These are phyloP conservation scores for Trematosphaeria pertusa DNA, from an alignment of 2,329 filamentous ascomycete species.

Conservation along the genomic window DNA sequence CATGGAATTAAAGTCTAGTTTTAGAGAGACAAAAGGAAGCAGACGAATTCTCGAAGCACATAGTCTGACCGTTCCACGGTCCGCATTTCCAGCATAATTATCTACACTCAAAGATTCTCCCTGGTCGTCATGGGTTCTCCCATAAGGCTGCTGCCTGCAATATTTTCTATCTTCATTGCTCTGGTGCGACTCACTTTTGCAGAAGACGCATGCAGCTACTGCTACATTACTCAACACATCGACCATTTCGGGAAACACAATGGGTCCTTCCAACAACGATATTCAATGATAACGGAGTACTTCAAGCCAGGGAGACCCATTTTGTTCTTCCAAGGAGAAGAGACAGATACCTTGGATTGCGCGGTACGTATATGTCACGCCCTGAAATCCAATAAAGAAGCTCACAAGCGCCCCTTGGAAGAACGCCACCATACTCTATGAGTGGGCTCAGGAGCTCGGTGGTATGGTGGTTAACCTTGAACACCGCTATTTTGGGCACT, in stretches of 20 bases:
- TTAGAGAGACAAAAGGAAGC: too few relatives aligned
- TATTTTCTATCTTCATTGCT: background rate
- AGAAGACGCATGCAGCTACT: constrained; percentile 2
- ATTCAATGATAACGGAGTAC: constrained; percentile 1
- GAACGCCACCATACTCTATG: constrained; percentile 10
- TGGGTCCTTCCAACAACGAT: constrained; percentile 9
- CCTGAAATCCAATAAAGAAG: background rate
- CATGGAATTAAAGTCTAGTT: too few relatives aligned
- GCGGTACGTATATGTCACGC: background rate
- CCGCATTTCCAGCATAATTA: too few relatives aligned
- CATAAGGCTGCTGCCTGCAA: too few relatives aligned
- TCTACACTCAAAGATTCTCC: too few relatives aligned
- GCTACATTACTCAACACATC: constrained; percentile 2
- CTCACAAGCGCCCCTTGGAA: too few relatives aligned
- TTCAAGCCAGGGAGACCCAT: constrained; percentile 10
- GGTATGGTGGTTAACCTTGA: constrained; percentile 7
- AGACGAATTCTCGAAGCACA: too few relatives aligned
- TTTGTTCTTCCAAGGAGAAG: constrained; percentile 4
- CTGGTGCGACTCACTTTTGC: background rate
- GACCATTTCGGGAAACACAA: constrained; percentile 5
- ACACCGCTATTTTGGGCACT: constrained; percentile 7
- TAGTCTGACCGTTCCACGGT: too few relatives aligned
- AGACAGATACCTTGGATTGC: constrained; percentile 1
- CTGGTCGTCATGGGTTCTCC: too few relatives aligned
- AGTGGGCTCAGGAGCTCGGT: constrained; percentile 10